phyloP scores from a whole-genome alignment of 208 protist species.

The Trypanosoma avium region DNA sequence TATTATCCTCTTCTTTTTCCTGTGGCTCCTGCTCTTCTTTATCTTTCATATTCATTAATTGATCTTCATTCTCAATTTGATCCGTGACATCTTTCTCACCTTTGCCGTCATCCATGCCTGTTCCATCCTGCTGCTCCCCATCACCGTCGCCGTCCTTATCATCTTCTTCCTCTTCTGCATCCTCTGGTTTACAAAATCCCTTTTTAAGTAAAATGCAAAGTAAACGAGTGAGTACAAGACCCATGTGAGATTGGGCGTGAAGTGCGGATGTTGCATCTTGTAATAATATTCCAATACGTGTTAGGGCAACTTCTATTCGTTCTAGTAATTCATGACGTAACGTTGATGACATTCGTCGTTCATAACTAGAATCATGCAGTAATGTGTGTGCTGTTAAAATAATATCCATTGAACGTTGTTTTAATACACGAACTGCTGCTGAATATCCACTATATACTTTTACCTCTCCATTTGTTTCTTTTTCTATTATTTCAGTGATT shows the following conservation, averaged over 20 bases:
- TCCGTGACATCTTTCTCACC: constrained; percentile 98
- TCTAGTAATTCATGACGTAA: constrained; percentile 11
- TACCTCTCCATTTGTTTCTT: background rate
- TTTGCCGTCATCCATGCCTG: constrained; percentile 99
- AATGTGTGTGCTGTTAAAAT: constrained; percentile 13
- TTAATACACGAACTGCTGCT: constrained; percentile 24
- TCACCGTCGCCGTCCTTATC: constrained; percentile 68
- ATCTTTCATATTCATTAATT: constrained; percentile 93
- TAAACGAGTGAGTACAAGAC: constrained; percentile 83
- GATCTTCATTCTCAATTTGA: constrained; percentile 97
- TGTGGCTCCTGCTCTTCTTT: constrained; percentile 87
- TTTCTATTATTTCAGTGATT: background rate
- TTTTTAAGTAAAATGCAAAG: constrained; percentile 92
- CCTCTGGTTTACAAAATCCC: constrained; percentile 94
- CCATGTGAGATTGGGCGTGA: constrained; percentile 57
- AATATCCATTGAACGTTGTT: background rate
- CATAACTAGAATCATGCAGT: background rate
- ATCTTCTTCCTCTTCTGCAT: constrained; percentile 70
- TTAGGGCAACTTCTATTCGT: constrained; percentile 6
- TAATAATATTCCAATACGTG: constrained; percentile 4
- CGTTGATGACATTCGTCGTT: background rate
- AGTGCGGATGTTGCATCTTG: constrained; percentile 33
- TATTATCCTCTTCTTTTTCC: constrained; percentile 72
- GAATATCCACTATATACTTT: constrained; percentile 13
- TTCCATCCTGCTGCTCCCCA: constrained; percentile 84